A percentile compares a stretch with the other conserved stretches of the same genome.
Conservation (phyloP, 495 filamentous ascomycete species). For the Tetracladium setigerum region DNA sequence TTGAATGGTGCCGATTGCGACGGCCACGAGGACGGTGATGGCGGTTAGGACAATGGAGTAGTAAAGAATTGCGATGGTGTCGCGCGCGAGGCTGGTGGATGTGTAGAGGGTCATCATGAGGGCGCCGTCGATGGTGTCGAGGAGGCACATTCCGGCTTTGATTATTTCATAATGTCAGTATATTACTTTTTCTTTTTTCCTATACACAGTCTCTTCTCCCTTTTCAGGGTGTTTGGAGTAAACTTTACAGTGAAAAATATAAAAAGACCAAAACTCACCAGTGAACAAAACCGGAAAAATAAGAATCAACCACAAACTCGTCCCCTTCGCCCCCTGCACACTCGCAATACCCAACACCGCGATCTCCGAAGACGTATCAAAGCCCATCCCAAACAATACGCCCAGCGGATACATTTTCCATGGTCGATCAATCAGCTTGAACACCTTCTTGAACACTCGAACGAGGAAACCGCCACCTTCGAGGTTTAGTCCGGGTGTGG, state of each 20-base stretch:
- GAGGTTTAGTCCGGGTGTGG: slow-evolving; percentile 54
- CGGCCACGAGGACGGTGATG: slow-evolving; percentile 80
- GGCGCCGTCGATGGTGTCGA: slow-evolving; percentile 64
- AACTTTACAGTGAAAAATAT: neutral
- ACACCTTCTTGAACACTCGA: slow-evolving; percentile 62
- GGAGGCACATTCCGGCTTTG: slow-evolving; percentile 23
- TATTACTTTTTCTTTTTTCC: neutral
- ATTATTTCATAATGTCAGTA: neutral
- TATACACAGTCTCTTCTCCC: neutral
- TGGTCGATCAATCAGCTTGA: slow-evolving; percentile 77
- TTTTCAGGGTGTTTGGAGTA: neutral
- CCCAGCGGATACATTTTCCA: slow-evolving; percentile 99
- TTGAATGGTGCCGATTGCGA: slow-evolving; percentile 81
- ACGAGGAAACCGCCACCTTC: slow-evolving; percentile 73
- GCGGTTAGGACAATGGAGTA: slow-evolving; percentile 87
- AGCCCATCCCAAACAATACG: slow-evolving; percentile 85
- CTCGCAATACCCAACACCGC: slow-evolving; percentile 85
- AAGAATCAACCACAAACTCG: slow-evolving; percentile 87
- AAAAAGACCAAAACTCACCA: slow-evolving; percentile 34
- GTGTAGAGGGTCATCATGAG: slow-evolving; percentile 95
- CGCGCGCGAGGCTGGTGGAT: slow-evolving; percentile 61
- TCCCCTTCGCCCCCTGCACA: slow-evolving; percentile 76
- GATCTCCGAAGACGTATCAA: slow-evolving; percentile 93
- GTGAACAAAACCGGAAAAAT: slow-evolving; percentile 91
- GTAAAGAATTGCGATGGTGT: slow-evolving; percentile 82